Evolutionary conservation across 2,329 filamentous ascomycete genomes (phyloP), one percentile per base, ranked within the genome.

Genomic region (Colletotrichum orbiculare): DNA sequence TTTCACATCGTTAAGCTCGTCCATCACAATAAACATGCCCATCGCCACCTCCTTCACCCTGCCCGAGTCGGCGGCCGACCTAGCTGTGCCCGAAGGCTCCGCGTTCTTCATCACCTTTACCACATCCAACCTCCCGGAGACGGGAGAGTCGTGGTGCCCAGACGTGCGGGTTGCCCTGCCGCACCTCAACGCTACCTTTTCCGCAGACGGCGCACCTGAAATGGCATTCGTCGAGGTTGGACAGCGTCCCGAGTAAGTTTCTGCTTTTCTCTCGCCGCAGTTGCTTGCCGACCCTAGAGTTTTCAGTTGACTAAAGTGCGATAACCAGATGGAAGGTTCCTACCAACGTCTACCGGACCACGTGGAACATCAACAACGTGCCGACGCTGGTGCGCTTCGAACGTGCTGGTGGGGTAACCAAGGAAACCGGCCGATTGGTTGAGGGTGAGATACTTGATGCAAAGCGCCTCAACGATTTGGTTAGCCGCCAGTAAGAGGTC

Each of bases 101-200:
- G 8, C 39, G 7, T 13, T 74, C 3, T 79, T 77, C 67, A 57
- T 79, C 49, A 71, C 75, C n/a, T 79, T 79, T 67, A 71, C 75
- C 39, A 74, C 78, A 2, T 77, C 75, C 38, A 50, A 72, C 39
- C 76, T 78, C 47, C 72, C 76, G 8, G 64, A 66, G 3, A 79
- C 78, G 15, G 71, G 72, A 8, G 69, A 75, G 60, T 71, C 77
- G 4, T 79, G 78, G 78, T 80, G 78, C 33, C 78, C 78, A 1
- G 78, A 79, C 54, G 78, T 79, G 34, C 72, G 75, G 12, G 75
- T 74, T 8, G 75, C 77, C 0, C 61, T 78, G 58, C 77, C 77
- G 0, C 60, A 71, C 47, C 70, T 79, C 25, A 61, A 71, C 3
- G 64, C 70, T 1, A 72, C 74, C 2, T 80, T 80, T 60, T 67